Conservation (phyloP, 768 basidiomycete species). For the Podaxis sp. region DNA sequence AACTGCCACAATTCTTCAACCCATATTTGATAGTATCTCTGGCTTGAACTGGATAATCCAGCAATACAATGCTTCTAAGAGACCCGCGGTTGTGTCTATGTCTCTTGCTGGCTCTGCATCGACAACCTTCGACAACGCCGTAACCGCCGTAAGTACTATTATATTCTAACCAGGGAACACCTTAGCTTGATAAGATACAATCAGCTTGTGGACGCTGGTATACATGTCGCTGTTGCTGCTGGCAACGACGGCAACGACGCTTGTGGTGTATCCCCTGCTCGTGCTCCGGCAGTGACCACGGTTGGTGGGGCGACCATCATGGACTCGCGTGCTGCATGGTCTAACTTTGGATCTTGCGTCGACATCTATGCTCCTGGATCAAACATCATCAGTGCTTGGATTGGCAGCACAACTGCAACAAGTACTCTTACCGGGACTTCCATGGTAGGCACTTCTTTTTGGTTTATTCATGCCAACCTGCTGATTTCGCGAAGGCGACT, state of each 20-base stretch:
- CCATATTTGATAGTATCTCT: conserved; percentile 22
- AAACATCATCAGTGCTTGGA: conserved; percentile 32
- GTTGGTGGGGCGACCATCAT: conserved; percentile 38
- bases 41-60: conserved; percentile 32
- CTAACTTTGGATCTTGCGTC: conserved; percentile 40
- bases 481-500: conserved; percentile 27
- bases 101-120: conserved; percentile 33
- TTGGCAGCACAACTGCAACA: conserved; percentile 26
- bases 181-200: neutral
- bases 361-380: conserved; percentile 43
- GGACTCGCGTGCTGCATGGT: conserved; percentile 34
- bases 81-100: conserved; percentile 35
- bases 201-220: conserved; percentile 28
- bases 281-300: conserved; percentile 33
- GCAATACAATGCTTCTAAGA: conserved; percentile 21
- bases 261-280: conserved; percentile 31
- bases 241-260: conserved; percentile 37
- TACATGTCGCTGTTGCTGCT: conserved; percentile 35
- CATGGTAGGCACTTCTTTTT: conserved; percentile 22
- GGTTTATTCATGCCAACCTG: neutral
- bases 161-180: too few relatives aligned
- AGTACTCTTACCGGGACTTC: conserved; percentile 24
- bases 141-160: conserved; percentile 20
- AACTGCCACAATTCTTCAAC: too few relatives aligned
- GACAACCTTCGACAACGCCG: conserved; percentile 31